Conservation (phyloP, 2,329 filamentous ascomycete species). For the Alternaria angustiovoidea region DNA sequence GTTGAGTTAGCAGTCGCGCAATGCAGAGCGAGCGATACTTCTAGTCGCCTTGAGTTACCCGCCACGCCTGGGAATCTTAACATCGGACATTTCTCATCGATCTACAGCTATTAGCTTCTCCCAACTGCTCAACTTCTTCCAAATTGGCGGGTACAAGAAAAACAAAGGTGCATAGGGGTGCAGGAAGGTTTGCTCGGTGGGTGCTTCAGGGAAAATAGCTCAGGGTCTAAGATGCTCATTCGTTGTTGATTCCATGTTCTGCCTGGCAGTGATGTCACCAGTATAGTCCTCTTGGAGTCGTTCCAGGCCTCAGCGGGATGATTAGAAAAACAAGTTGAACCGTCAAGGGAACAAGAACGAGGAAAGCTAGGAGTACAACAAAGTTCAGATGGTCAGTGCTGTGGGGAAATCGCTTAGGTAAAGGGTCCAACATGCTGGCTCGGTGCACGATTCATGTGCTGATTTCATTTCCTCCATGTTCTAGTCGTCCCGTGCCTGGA, state of each 20-base stretch:
- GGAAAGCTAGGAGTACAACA: background rate
- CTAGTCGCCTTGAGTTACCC: background rate
- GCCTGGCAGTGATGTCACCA: no score
- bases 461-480: background rate
- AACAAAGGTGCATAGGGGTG: no score
- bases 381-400: background rate
- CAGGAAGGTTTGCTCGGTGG: background rate
- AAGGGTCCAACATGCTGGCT: background rate
- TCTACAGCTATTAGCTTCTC: background rate
- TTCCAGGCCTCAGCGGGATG: no score
- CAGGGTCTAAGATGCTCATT: background rate
- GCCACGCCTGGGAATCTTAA: background rate
- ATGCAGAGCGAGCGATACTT: background rate
- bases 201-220: background rate
- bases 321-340: background rate
- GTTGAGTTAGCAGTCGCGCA: background rate
- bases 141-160: no score
- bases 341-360: background rate
- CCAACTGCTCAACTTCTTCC: background rate
- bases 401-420: background rate
- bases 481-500: background rate
- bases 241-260: background rate
- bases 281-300: no score
- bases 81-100: background rate
- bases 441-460: background rate